Conservation (phyloP, 192 early-diverging fungal genomes). For the Umbelopsis sp. region DNA sequence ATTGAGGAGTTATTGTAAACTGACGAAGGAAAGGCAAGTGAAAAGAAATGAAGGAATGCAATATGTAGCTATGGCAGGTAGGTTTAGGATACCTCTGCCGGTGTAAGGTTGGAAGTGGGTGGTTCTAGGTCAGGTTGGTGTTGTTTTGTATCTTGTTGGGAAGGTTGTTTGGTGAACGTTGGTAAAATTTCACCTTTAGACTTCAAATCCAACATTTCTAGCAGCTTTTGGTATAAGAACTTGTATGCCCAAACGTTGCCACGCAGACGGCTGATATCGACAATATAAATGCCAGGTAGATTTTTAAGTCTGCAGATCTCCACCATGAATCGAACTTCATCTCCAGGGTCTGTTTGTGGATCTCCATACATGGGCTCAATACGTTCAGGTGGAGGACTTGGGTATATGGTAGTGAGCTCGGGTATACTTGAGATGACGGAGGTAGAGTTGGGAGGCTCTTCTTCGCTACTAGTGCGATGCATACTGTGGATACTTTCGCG, state of each 20-base stretch:
- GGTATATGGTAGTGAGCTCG: slow-evolving; percentile 15
- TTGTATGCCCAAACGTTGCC: slow-evolving; percentile 69
- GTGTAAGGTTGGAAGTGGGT: background rate
- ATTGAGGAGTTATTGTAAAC: too few species aligned
- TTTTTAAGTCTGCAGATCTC: slow-evolving; percentile 84
- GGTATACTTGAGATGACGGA: slow-evolving; percentile 14
- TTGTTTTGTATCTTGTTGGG: background rate
- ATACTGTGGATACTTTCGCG: slow-evolving; percentile 14
- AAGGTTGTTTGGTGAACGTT: background rate
- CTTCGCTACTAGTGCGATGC: slow-evolving; percentile 11
- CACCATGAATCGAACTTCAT: slow-evolving; percentile 74
- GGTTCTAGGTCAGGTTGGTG: background rate
- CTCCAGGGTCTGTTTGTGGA: slow-evolving; percentile 42
- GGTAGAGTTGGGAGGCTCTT: slow-evolving; percentile 4
- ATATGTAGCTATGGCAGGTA: background rate
- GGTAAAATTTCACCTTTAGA: slow-evolving; percentile 18
- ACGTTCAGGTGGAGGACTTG: background rate
- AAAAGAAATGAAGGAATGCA: background rate
- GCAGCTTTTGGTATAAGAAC: slow-evolving; percentile 57
- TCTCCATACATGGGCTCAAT: slow-evolving; percentile 42
- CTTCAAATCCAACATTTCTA: slow-evolving; percentile 34
- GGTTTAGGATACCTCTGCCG: background rate
- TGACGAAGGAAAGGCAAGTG: background rate
- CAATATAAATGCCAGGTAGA: slow-evolving; percentile 64
- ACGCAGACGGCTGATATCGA: slow-evolving; percentile 57